phyloP scores from a whole-genome alignment of 257 asterid species.

The Primulina huaijiensis region DNA sequence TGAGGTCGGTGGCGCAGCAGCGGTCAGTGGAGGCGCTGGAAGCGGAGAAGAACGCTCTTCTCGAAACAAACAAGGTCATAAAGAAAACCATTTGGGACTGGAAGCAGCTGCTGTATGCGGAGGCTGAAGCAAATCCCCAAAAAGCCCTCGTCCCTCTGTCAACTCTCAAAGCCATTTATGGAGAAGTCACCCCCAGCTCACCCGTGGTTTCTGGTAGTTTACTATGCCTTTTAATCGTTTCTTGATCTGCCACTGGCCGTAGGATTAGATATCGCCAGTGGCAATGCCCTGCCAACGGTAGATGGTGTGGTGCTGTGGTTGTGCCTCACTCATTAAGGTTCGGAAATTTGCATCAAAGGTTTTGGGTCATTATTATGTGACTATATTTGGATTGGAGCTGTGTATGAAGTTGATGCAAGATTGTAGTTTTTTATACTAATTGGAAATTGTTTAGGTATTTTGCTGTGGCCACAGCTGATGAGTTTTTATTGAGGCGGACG shows the following conservation, averaged over 20 bases:
- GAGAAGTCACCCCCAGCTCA: constrained; percentile 44
- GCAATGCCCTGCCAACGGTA: neutral
- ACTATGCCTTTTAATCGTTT: neutral
- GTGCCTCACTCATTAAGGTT: neutral
- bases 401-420: neutral
- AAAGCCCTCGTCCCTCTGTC: constrained; percentile 57
- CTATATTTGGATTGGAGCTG: neutral
- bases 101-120: constrained; percentile 75
- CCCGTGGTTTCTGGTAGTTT: constrained; percentile 38
- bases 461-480: neutral
- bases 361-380: neutral
- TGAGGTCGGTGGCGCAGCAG: constrained; percentile 55
- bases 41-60: constrained; percentile 56
- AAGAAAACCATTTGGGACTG: constrained; percentile 71
- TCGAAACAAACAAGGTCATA: constrained; percentile 50
- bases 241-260: neutral
- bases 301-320: neutral
- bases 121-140: constrained; percentile 47
- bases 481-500: neutral
- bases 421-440: neutral
- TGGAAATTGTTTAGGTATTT: neutral
- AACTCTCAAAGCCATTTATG: constrained; percentile 73
- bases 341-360: neutral
- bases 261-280: constrained; percentile 13
- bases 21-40: constrained; percentile 47